phyloP scores from a whole-genome alignment of 345 rosid genomes.

The Hirschfeldia incana region DNA sequence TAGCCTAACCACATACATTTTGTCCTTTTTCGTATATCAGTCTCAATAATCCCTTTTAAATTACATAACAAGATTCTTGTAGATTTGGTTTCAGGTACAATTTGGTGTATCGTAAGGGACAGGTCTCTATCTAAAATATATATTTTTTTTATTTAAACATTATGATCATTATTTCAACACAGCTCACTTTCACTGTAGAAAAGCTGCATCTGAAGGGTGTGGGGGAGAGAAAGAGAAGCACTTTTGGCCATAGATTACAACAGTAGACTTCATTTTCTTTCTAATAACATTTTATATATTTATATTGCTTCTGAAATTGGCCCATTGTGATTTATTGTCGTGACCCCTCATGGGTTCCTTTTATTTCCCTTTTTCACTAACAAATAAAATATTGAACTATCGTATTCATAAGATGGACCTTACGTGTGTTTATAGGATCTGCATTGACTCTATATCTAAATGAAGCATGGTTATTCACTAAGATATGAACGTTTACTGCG shows the following conservation, averaged over 20 bases:
- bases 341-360: slow-evolving; percentile 41
- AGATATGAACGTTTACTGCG: background rate
- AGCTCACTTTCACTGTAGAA: slow-evolving; percentile 43
- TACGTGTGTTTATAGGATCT: slow-evolving; percentile 40
- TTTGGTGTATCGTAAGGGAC: slow-evolving; percentile 29
- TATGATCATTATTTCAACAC: slow-evolving; percentile 33
- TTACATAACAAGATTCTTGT: slow-evolving; percentile 6
- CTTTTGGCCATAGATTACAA: slow-evolving; percentile 39
- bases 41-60: slow-evolving; percentile 8
- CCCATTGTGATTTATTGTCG: slow-evolving; percentile 36
- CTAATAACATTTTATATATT: background rate
- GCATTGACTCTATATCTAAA: slow-evolving; percentile 20
- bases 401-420: slow-evolving; percentile 35
- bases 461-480: slow-evolving; percentile 27
- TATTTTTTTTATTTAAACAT: background rate
- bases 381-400: slow-evolving; percentile 30
- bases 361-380: slow-evolving; percentile 30
- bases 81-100: slow-evolving; percentile 30
- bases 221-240: slow-evolving; percentile 30
- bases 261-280: slow-evolving; percentile 10
- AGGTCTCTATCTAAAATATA: slow-evolving; percentile 22
- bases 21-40: slow-evolving; percentile 6
- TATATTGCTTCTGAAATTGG: slow-evolving; percentile 15
- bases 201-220: slow-evolving; percentile 41
- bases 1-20: background rate